Base-by-base conservation (phyloP, 2,329 filamentous ascomycete species). In the Endoconidiophora laricicola region DNA sequence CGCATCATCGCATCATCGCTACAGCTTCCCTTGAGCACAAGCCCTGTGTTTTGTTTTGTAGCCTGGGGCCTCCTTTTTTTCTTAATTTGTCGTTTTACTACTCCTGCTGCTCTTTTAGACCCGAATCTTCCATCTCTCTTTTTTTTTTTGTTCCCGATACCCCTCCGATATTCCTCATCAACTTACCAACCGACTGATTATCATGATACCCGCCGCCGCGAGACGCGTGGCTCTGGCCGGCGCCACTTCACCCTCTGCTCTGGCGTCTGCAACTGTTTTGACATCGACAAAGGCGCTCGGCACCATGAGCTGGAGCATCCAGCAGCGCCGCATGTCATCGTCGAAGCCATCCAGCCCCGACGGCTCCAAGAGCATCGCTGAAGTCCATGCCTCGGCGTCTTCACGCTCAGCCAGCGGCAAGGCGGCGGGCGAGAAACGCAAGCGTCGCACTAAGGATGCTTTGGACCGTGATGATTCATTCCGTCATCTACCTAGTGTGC, bases 401-500 rank as follows among this genome's bases (percentile, higher is more conserved):
- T 63, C 69, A 16, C 59, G 63, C 48, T 61, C 64, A 3, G 55
- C 63, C 58, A 58, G 68, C 56, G 62, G 66, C 63, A 69, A 70
- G 61, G 55, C 66, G 20, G 58, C 61, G 50, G 63, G 65, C 55
- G 72, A 76, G 57, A 77, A 75, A 67, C 65, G 72, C 58, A 78
- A 72, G 63, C 71, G 72, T 60, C 79, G 77, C 65, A 63, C 64
- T 54, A 79, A 77, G 62, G 72, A 73, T 52, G 61, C 62, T 51
- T 62, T 66, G 14, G 64, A 65, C 14, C 61, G 60, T 51, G 67
- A 70, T 54, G 66, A 69, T 52, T 63, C 67, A 43, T 66, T 73
- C 56, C 69, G 67, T 47, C 77, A 77, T 57, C 69, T 86, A 52
- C 83, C 83, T 38, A 80, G 77, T 61, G 84, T 88, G 41, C 83